Evolutionary conservation across 1,284 basidiomycete genomes (phyloP).

Genomic region (Phellopilus nigrolimitatus): DNA sequence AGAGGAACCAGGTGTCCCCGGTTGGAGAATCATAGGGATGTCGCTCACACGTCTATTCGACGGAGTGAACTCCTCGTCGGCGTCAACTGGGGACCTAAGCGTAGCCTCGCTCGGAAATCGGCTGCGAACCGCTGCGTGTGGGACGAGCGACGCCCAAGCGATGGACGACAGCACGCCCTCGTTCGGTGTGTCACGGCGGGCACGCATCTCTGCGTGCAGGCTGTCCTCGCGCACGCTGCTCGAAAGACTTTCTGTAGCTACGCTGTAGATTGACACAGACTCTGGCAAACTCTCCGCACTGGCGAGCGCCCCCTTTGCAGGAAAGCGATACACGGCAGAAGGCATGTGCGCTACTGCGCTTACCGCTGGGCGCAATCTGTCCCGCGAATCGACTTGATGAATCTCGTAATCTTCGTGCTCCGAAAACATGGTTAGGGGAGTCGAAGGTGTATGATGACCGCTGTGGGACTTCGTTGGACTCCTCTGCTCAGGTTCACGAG

Average conservation of each 20-base stretch:
- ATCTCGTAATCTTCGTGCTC: conserved; percentile 19
- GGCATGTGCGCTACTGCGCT: conserved; percentile 18
- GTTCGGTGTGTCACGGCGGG: conserved; percentile 2
- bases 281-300: conserved; percentile 12
- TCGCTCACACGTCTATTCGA: conserved; percentile 3
- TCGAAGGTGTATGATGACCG: neutral
- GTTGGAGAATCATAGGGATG: conserved; percentile 13
- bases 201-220: conserved; percentile 10
- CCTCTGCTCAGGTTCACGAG: too few relatives aligned
- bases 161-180: conserved; percentile 15
- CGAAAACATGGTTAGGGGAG: conserved; percentile 1
- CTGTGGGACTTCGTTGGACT: conserved; percentile 12
- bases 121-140: conserved; percentile 9
- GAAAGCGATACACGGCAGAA: neutral
- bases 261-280: conserved; percentile 6
- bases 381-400: conserved; percentile 14
- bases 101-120: neutral
- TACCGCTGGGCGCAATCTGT: conserved; percentile 15
- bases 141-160: conserved; percentile 20
- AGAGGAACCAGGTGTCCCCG: conserved; percentile 14
- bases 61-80: conserved; percentile 1
- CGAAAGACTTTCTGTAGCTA: conserved; percentile 1
- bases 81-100: conserved; percentile 10
- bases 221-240: conserved; percentile 11
- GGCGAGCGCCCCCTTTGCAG: neutral